Evolutionary conservation across 1,284 basidiomycete genomes (phyloP), one percentile per base, ranked within the genome.

Genomic region (Wolfiporia cocos): DNA sequence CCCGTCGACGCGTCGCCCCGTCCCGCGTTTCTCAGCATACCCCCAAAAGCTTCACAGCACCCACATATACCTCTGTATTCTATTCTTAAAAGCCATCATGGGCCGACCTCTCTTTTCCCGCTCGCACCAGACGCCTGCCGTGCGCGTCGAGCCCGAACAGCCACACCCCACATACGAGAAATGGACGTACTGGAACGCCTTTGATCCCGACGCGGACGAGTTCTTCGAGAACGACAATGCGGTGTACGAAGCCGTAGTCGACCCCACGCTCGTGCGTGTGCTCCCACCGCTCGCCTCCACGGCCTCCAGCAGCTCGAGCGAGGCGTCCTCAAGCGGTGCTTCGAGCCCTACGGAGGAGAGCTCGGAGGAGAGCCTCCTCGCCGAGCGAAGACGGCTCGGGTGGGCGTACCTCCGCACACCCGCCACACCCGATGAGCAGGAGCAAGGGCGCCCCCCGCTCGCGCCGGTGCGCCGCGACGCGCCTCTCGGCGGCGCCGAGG

Each of bases 201-300:
- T 86, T 57, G 84, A 87, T 62, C 84, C 85, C n/a, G 85, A 87
- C 60, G 77, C 81, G 11, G 84, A 86, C 50, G 84, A 85, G 49
- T 87, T 86, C 59, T 83, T 81, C 56, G 62, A 65, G 40, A 57
- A 55, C 35, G 68, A 72, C 46, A 67, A 78, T 47, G 79, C 80
- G 6, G 74, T 81, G 47, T 78, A 76, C 60, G 84, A 86, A 67
- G 74, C 74, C 43, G 78, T 84, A 60, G 54, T 83, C 54, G 71
- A 72, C 58, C 67, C 55, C 20, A 49, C 53, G 36, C 49, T 51
- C 36, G 24, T 21, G 46, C 44, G 34, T 37, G 37, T 21, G 37
- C 48, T 22, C 32, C 34, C 41, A 4, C 29, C 20, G 15, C 31
- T 42, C 19, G 41, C 41, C 33, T 45, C 48, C 36, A 50, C 37